phyloP scores from a whole-genome alignment of 148 eudicot species.

The Pouteria glomerata region DNA sequence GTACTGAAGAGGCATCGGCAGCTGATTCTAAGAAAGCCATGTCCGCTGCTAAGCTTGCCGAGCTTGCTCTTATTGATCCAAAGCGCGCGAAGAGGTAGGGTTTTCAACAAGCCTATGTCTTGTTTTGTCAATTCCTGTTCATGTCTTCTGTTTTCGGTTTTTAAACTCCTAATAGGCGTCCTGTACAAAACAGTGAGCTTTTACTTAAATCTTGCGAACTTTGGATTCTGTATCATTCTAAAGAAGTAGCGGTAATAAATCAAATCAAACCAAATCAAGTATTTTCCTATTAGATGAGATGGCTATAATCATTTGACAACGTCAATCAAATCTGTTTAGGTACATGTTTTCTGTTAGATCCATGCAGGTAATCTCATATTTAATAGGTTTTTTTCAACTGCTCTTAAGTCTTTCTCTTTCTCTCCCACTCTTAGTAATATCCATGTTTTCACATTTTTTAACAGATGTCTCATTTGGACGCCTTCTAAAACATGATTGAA shows the following conservation, averaged over 20 bases:
- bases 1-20: slow-evolving; percentile 45
- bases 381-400: too few relatives aligned
- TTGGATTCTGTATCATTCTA: not conserved
- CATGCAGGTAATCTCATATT: too few relatives aligned
- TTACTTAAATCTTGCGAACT: not conserved
- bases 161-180: not conserved
- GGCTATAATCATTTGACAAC: too few relatives aligned
- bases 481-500: too few relatives aligned
- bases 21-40: slow-evolving; percentile 86
- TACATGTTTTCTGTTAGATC: too few relatives aligned
- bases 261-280: too few relatives aligned
- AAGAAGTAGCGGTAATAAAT: not conserved
- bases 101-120: not conserved
- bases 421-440: too few relatives aligned
- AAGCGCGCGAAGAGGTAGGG: slow-evolving; percentile 90
- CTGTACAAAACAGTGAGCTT: not conserved
- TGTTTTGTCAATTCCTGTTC: not conserved
- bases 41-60: slow-evolving; percentile 97
- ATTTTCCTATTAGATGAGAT: too few relatives aligned
- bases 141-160: not conserved
- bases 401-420: too few relatives aligned
- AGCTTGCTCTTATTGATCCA: slow-evolving; percentile 90
- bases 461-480: too few relatives aligned
- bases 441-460: too few relatives aligned
- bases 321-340: too few relatives aligned